A percentile compares a stretch with the other conserved stretches of the same genome.
These are phyloP conservation scores for Hyphopichia khmerensis DNA, from an alignment of 1,139 yeast genomes.

Conservation along the genomic window DNA sequence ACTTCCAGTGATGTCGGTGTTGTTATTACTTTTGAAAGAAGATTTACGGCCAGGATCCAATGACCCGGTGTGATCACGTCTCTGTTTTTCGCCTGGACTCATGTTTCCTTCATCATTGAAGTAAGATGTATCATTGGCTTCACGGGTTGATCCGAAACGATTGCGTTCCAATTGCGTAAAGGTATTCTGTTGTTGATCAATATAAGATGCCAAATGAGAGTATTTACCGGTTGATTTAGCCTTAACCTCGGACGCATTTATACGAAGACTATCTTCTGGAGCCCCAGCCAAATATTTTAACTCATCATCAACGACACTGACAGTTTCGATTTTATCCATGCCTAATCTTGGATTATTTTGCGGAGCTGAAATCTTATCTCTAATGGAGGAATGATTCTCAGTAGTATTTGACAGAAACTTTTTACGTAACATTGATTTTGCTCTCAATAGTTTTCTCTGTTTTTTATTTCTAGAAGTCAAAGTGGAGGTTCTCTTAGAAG, in stretches of 20 bases:
- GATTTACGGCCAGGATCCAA: not conserved
- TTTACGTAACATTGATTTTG: constrained; percentile 2
- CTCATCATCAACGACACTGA: constrained; percentile 21
- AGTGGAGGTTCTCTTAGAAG: constrained; percentile 27
- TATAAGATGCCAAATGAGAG: constrained; percentile 26
- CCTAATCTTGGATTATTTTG: constrained; percentile 31
- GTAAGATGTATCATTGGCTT: not conserved
- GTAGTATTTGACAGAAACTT: not conserved
- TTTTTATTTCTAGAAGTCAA: constrained; percentile 16
- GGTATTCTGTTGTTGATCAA: constrained; percentile 28
- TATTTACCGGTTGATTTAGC: constrained; percentile 12
- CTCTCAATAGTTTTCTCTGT: constrained; percentile 4
- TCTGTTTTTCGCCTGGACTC: not conserved
- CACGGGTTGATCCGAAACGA: not conserved
- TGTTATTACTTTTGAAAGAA: constrained; percentile 1
- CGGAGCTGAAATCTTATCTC: constrained; percentile 24
- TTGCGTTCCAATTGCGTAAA: constrained; percentile 8
- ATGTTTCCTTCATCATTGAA: constrained; percentile 1
- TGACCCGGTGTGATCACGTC: not conserved
- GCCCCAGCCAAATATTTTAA: constrained; percentile 32
- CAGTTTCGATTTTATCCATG: constrained; percentile 14
- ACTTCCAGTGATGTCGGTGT: not conserved
- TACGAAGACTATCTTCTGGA: constrained; percentile 15
- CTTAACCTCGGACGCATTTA: constrained; percentile 8
- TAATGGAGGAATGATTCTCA: constrained; percentile 1